Conservation (phyloP, 306 rosid species). For the Vigna radiata region DNA sequence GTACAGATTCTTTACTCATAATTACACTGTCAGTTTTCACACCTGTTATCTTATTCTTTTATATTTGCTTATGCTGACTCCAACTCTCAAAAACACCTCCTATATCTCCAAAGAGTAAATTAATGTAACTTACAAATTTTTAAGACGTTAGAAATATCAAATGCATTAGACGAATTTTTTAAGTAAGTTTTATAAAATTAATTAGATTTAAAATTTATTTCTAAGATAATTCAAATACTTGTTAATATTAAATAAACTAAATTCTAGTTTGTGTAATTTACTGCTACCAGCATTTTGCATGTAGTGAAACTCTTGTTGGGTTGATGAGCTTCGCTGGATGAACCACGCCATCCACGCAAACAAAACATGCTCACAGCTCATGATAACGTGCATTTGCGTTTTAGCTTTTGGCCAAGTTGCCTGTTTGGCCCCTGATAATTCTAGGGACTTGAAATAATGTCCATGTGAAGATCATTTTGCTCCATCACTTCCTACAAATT, state of each 20-base stretch:
- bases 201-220: too few species aligned
- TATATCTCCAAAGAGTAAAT: not conserved
- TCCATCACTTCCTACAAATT: too few species aligned
- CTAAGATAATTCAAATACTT: too few species aligned
- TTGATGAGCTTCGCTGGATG: slow-evolving; percentile 2
- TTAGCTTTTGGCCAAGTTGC: not conserved
- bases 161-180: too few species aligned
- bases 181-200: too few species aligned
- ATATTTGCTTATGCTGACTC: not conserved
- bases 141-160: too few species aligned
- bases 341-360: not conserved
- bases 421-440: slow-evolving; percentile 5
- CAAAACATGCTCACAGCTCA: slow-evolving; percentile 38
- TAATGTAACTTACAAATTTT: not conserved
- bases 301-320: not conserved
- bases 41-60: not conserved
- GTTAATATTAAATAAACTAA: too few species aligned
- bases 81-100: not conserved
- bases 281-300: not conserved
- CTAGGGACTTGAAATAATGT: not conserved
- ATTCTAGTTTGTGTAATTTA: too few species aligned
- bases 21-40: slow-evolving; percentile 27
- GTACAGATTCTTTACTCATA: slow-evolving; percentile 3
- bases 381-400: slow-evolving; percentile 27
- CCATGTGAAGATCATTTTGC: not conserved